phyloP scores from a whole-genome alignment of 345 rosid genomes.

The Luvunga scandens region DNA sequence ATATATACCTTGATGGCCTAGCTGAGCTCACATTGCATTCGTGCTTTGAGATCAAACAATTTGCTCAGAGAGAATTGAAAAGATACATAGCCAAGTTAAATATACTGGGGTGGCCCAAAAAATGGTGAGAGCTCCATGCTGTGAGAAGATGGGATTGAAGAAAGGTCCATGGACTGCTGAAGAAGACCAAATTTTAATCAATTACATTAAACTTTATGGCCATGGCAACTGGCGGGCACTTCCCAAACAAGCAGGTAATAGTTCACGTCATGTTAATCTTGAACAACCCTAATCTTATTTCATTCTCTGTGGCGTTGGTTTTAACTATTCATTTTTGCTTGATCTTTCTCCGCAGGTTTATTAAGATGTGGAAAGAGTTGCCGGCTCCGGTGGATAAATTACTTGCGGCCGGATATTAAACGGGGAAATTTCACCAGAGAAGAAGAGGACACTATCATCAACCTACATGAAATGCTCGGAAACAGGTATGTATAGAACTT shows the following conservation, averaged over 20 bases:
- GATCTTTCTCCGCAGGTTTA: slow-evolving; percentile 39
- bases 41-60: slow-evolving; percentile 2
- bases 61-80: no score
- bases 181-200: slow-evolving; percentile 56
- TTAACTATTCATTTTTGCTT: not conserved
- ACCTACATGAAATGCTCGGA: slow-evolving; percentile 54
- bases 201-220: slow-evolving; percentile 51
- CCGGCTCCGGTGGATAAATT: slow-evolving; percentile 78
- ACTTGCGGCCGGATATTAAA: slow-evolving; percentile 77
- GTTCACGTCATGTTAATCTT: no score
- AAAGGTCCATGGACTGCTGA: slow-evolving; percentile 78
- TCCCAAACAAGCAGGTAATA: slow-evolving; percentile 66
- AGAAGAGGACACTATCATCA: slow-evolving; percentile 71
- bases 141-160: slow-evolving; percentile 76
- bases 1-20: not conserved
- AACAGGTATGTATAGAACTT: slow-evolving; percentile 42
- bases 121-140: slow-evolving; percentile 85
- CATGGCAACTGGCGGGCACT: slow-evolving; percentile 79
- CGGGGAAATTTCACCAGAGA: slow-evolving; percentile 70
- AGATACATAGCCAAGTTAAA: no score
- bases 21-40: not conserved
- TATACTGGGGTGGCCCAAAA: not conserved
- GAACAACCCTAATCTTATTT: not conserved
- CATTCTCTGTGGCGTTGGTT: not conserved
- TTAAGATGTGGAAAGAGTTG: slow-evolving; percentile 87